Percentiles rank a stretch among this genome's conserved stretches.
phyloP scores from a whole-genome alignment of 768 basidiomycete genomes.

The Pisolithus marmoratus region DNA sequence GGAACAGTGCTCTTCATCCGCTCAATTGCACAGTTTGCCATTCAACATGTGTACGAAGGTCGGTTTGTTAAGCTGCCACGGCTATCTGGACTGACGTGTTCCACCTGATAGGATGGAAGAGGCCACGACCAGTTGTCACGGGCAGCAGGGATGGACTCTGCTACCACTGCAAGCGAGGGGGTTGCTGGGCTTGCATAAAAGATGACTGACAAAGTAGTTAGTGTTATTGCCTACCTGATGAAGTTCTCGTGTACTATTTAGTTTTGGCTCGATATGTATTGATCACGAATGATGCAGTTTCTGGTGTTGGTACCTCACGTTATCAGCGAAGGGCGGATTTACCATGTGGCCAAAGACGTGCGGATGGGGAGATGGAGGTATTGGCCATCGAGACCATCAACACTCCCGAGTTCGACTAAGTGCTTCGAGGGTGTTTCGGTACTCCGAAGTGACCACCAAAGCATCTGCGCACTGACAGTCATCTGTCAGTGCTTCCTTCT shows the following conservation, averaged over 20 bases:
- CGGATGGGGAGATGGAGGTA: background rate
- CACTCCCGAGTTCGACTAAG: background rate
- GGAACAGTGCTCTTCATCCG: constrained; percentile 37
- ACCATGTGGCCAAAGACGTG: background rate
- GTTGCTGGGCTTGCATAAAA: constrained; percentile 4
- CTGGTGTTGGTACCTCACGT: constrained; percentile 12
- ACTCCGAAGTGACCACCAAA: background rate
- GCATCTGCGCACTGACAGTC: background rate
- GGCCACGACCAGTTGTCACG: constrained; percentile 15
- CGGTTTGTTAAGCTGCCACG: constrained; percentile 6
- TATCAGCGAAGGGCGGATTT: constrained; percentile 18
- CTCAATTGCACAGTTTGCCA: constrained; percentile 32
- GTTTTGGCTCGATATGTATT: constrained; percentile 4
- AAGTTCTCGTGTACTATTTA: constrained; percentile 17
- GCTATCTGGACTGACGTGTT: constrained; percentile 12
- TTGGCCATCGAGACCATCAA: background rate
- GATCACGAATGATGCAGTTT: constrained; percentile 10
- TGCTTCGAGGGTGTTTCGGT: background rate
- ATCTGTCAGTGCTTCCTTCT: background rate
- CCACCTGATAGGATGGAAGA: constrained; percentile 15
- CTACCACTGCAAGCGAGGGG: constrained; percentile 16
- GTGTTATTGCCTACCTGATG: constrained; percentile 5
- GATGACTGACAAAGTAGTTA: background rate
- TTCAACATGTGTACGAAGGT: constrained; percentile 38
- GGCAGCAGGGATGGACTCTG: constrained; percentile 16